Conservation (phyloP, 2,329 filamentous ascomycete genomes). For the Colletotrichum costaricense region DNA sequence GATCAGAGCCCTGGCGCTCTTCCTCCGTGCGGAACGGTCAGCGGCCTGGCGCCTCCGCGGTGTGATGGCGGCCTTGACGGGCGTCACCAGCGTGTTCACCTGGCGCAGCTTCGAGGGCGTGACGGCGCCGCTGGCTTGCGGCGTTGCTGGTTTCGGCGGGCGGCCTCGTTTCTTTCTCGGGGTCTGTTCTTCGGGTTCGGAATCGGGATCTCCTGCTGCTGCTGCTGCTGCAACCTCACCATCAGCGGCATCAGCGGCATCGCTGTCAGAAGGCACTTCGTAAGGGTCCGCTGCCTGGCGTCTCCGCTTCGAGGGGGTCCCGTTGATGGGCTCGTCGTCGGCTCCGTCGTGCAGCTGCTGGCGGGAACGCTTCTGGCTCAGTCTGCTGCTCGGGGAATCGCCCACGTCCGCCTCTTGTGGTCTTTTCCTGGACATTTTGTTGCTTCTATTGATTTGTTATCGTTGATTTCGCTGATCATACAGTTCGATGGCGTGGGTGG, state of each 20-base stretch:
- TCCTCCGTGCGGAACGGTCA: conserved; percentile 87
- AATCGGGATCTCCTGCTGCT: conserved; percentile 7
- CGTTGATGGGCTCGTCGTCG: conserved; percentile 42
- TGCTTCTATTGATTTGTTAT: too few species aligned
- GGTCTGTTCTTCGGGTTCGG: conserved; percentile 45
- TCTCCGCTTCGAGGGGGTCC: conserved; percentile 47
- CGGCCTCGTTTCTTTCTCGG: conserved; percentile 49
- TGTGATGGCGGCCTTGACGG: conserved; percentile 57
- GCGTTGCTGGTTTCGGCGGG: conserved; percentile 44
- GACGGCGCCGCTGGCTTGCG: conserved; percentile 42
- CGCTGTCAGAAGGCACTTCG: conserved; percentile 12
- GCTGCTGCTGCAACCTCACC: background rate
- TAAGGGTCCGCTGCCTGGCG: conserved; percentile 44
- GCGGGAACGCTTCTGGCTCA: conserved; percentile 38
- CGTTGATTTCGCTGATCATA: background rate
- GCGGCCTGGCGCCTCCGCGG: conserved; percentile 76
- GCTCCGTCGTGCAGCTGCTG: conserved; percentile 37
- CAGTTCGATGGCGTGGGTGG: background rate
- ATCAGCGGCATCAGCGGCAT: conserved; percentile 14
- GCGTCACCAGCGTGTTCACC: conserved; percentile 50
- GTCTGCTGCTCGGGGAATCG: conserved; percentile 9
- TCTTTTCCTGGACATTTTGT: conserved; percentile 11
- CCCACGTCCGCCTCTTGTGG: background rate
- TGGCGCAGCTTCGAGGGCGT: conserved; percentile 50
- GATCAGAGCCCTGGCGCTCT: conserved; percentile 82